These are phyloP conservation scores for Trematosphaeria pertusa DNA, from an alignment of 2,329 filamentous ascomycete genomes.

Conservation along the genomic window DNA sequence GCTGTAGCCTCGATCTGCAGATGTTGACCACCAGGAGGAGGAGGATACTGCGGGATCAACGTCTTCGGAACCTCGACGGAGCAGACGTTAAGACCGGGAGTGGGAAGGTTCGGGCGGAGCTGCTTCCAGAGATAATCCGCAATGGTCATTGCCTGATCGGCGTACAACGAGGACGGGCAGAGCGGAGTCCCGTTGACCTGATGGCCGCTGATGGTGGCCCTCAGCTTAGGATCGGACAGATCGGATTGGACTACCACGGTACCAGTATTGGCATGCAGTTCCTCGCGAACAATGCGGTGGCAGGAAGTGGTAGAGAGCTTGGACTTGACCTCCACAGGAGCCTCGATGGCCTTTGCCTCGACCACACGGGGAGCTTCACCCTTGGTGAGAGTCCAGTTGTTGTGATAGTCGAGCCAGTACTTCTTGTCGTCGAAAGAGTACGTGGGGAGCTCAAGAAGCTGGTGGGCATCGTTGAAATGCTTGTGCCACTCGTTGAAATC, in stretches of 20 bases:
- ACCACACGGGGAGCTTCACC: slow-evolving; percentile 60
- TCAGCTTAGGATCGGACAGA: slow-evolving; percentile 68
- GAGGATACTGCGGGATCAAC: slow-evolving; percentile 64
- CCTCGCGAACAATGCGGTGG: slow-evolving; percentile 68
- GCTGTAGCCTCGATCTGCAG: slow-evolving; percentile 67
- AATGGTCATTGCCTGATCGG: slow-evolving; percentile 70
- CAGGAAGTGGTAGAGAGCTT: slow-evolving; percentile 71
- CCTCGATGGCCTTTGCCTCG: slow-evolving; percentile 48
- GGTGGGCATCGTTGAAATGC: slow-evolving; percentile 64
- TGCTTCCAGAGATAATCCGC: slow-evolving; percentile 73
- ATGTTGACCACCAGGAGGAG: slow-evolving; percentile 62
- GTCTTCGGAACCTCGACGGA: slow-evolving; percentile 74
- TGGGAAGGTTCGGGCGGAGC: slow-evolving; percentile 62
- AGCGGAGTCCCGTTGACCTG: slow-evolving; percentile 71
- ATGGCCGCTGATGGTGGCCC: slow-evolving; percentile 68
- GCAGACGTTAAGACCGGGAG: slow-evolving; percentile 68
- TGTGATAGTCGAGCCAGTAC: slow-evolving; percentile 75
- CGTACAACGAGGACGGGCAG: slow-evolving; percentile 69
- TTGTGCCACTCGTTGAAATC: slow-evolving; percentile 75
- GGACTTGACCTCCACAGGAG: slow-evolving; percentile 54
- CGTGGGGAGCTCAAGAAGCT: slow-evolving; percentile 69
- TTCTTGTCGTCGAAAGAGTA: slow-evolving; percentile 75
- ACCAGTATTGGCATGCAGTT: slow-evolving; percentile 66
- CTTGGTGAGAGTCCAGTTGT: slow-evolving; percentile 76
- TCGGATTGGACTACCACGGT: slow-evolving; percentile 71